Base-by-base conservation (phyloP, 2,329 filamentous ascomycete species). In the Alternaria sp. region DNA sequence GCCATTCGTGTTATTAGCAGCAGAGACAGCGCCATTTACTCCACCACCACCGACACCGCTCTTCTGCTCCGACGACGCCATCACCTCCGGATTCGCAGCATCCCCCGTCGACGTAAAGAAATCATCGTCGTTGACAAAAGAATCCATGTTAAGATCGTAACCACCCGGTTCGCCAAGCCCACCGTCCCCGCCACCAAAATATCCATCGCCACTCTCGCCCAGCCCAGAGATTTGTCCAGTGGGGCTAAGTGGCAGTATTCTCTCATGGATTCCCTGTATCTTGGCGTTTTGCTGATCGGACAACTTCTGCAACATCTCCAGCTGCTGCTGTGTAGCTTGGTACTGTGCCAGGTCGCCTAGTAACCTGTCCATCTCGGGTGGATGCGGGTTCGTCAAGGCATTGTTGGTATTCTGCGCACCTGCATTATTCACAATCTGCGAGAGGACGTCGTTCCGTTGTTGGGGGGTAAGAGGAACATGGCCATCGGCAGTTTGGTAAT, bases 201-300 rank as follows among this genome's bases (percentile, higher is more conserved):
- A 78, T 5, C 66, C 69, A 38, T 44, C 44, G 8, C 49, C 42
- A 0, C 63, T 64, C 6, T 74, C 72, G 3, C 60, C 54, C 5
- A 95, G 77, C 5, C 91, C 91, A 1, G 92, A 91, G 36, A 96
- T 91, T 16, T 87, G 86, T 5, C 92, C 93, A 0, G 88, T 91
- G 0, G 93, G 93, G 70, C 90, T 94, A 12, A 96, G 84, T 0
- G 93, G 93, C 7, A 91, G 89, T 7, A 97, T 84, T 16, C 93
- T 81, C 56, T 87, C 88, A 52, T 88, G 88, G 9, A 97, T 83
- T 59, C 91, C 88, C 62, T 91, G 87, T 1, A 97, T 90, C 49
- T 91, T 90, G 48, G 85, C 85, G 61, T 91, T 89, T 71, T 97
- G 93, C 61, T 94, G 89, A 24, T 88, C 87, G 73, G 96, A 92